phyloP scores from a whole-genome alignment of 129 eudicot genomes.

The carrot (Daucus carota) region DH1_v3.0 NC_030388.2:31281001-31281500 shows the following conservation, averaged over 20 bases:
- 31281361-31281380: conserved; percentile 2
- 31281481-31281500: conserved; percentile 95
- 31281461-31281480: conserved; percentile 98
- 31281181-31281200: not conserved
- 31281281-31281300: conserved; percentile 95
- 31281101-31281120: not conserved
- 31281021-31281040: conserved; percentile 91
- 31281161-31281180: not conserved
- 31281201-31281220: not conserved
- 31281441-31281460: conserved; percentile 9
- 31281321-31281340: conserved; percentile 88
- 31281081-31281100: not conserved
- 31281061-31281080: conserved; percentile 9
- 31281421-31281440: not conserved
- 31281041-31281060: conserved; percentile 91
- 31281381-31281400: not conserved
- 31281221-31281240: not conserved
- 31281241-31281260: conserved; percentile 65
- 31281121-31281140: not conserved
- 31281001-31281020: conserved; percentile 83
- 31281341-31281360: conserved; percentile 86
- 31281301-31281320: conserved; percentile 78
- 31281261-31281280: conserved; percentile 87
- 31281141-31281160: not conserved
- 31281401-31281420: not conserved